Evolutionary conservation across 2,329 filamentous ascomycete genomes (phyloP).

Genomic region (Myotisia sp.): DNA sequence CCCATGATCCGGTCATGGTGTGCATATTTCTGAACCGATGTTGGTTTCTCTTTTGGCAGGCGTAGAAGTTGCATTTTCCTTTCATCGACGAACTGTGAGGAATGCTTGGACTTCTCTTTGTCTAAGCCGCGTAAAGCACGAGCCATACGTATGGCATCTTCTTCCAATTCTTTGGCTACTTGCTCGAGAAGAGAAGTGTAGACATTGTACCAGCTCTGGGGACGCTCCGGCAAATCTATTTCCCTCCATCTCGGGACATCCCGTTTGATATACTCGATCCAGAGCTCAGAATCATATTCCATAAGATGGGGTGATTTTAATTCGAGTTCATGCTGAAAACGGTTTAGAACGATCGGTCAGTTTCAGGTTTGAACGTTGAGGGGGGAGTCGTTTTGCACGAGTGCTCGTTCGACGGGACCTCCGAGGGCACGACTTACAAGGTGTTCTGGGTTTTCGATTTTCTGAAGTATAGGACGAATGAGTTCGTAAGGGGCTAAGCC

Average conservation of each 20-base stretch:
- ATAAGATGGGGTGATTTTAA: constrained; percentile 60
- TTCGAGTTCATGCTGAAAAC: constrained; percentile 46
- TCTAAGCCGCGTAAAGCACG: constrained; percentile 44
- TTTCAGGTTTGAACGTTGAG: not conserved
- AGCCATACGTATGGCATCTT: constrained; percentile 45
- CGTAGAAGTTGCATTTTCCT: constrained; percentile 16
- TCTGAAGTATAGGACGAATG: constrained; percentile 53
- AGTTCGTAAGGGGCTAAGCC: constrained; percentile 55
- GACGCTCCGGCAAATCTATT: constrained; percentile 50
- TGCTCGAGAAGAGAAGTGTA: constrained; percentile 56
- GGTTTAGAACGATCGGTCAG: not conserved
- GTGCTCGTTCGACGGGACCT: constrained; percentile 7
- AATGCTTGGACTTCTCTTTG: constrained; percentile 44
- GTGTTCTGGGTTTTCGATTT: constrained; percentile 58
- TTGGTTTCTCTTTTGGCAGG: constrained; percentile 21
- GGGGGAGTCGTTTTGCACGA: not conserved
- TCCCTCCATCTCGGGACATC: constrained; percentile 59
- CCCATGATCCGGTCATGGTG: constrained; percentile 22
- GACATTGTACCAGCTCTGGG: constrained; percentile 60
- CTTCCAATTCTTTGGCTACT: constrained; percentile 42
- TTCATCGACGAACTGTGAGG: constrained; percentile 42
- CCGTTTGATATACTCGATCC: constrained; percentile 62
- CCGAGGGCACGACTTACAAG: constrained; percentile 37
- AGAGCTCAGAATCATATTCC: constrained; percentile 56
- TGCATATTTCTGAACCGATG: constrained; percentile 19